Percentiles rank a stretch among this genome's conserved stretches.
Evolutionary conservation across 106 monocot species (phyloP).

Genomic region (Gastrodia elata): DNA sequence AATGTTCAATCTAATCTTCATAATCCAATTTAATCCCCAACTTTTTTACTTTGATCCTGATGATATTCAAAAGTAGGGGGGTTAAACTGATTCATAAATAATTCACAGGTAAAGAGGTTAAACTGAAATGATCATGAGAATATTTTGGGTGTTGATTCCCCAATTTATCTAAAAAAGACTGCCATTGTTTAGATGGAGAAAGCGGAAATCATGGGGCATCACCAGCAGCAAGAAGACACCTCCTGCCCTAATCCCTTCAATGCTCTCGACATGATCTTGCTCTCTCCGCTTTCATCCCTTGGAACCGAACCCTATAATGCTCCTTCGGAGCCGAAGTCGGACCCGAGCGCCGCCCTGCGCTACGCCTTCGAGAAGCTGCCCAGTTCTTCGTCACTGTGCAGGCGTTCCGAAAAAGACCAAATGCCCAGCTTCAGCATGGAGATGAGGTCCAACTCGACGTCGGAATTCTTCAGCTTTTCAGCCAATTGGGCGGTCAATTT

Average conservation of each 20-base stretch:
- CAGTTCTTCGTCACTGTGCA: background rate
- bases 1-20: background rate
- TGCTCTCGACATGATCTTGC: background rate
- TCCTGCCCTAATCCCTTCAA: no score
- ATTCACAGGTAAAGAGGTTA: no score
- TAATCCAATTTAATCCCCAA: no score
- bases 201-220: background rate
- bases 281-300: background rate
- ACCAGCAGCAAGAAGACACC: background rate
- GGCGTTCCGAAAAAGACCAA: background rate
- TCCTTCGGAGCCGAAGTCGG: background rate
- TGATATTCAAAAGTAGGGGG: no score
- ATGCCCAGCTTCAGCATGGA: background rate
- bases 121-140: no score
- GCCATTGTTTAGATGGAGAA: background rate
- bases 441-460: slow-evolving; percentile 1
- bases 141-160: no score
- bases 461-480: slow-evolving; percentile 5
- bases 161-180: no score
- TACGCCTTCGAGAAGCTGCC: background rate
- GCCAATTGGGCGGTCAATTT: background rate
- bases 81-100: no score
- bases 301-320: background rate
- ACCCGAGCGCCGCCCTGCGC: background rate
- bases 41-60: no score